phyloP scores from a whole-genome alignment of 345 rosid genomes.

The Excoecaria agallocha region DNA sequence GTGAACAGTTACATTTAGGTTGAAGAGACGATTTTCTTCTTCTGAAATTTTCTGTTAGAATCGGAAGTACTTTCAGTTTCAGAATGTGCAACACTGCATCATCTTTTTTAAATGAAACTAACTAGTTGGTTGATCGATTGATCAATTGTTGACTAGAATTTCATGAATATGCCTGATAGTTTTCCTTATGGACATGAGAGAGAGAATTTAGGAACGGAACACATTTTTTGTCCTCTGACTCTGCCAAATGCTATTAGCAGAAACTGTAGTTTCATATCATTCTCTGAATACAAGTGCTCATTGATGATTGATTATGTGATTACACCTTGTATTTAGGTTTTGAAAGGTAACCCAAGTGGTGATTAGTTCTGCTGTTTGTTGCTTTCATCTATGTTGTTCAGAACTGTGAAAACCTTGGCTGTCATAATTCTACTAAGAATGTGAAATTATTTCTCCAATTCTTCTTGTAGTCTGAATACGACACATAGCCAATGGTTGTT shows the following conservation, averaged over 20 bases:
- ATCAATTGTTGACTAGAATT: neutral
- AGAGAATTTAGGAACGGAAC: no score
- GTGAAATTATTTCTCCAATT: neutral
- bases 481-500: neutral
- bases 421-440: neutral
- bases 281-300: no score
- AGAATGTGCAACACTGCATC: neutral
- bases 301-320: neutral
- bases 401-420: neutral
- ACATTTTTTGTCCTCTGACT: no score
- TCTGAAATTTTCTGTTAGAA: neutral
- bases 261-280: no score
- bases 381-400: neutral
- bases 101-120: no score
- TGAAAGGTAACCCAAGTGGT: neutral
- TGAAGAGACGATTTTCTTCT: neutral
- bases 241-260: neutral
- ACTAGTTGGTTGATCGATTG: neutral
- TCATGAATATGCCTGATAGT: neutral
- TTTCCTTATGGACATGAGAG: neutral
- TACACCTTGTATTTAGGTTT: neutral
- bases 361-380: neutral
- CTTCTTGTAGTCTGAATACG: neutral
- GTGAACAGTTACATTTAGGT: neutral
- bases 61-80: neutral